A percentile compares a stretch with the other conserved stretches of the same genome.
These are phyloP conservation scores for Croton setiger DNA, from an alignment of 441 rosid species.

Conservation along the genomic window DNA sequence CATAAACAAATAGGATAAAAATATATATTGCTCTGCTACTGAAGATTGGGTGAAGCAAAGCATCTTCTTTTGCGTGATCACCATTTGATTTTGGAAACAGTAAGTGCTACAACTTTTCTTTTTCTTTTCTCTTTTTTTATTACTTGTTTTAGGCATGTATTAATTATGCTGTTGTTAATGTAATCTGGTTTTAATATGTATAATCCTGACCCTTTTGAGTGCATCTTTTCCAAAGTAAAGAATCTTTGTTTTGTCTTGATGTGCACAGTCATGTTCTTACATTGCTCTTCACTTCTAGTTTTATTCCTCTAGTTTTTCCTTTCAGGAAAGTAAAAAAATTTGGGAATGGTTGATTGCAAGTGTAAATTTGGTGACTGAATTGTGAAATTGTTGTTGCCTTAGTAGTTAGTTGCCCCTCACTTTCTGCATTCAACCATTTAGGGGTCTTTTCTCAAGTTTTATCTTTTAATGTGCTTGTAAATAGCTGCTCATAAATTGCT, in stretches of 20 bases:
- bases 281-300: conserved; percentile 13
- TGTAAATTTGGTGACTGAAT: background rate
- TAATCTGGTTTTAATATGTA: conserved; percentile 4
- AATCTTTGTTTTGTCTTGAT: conserved; percentile 21
- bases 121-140: background rate
- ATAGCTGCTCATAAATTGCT: background rate
- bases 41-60: conserved; percentile 35
- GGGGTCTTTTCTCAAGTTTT: background rate
- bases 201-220: conserved; percentile 14
- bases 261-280: background rate
- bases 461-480: background rate
- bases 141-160: background rate
- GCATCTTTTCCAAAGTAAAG: conserved; percentile 29
- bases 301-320: conserved; percentile 20
- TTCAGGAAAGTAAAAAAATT: conserved; percentile 5
- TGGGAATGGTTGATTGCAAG: background rate
- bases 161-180: conserved; percentile 5
- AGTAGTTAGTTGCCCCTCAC: background rate
- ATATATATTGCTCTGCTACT: background rate
- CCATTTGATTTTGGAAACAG: conserved; percentile 19
- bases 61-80: conserved; percentile 24
- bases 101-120: conserved; percentile 18
- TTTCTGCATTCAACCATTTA: background rate
- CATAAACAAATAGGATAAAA: background rate
- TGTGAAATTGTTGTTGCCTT: background rate